Evolutionary conservation across 108 stramenopile genomes (phyloP).

Genomic region (Parmales sp.): DNA sequence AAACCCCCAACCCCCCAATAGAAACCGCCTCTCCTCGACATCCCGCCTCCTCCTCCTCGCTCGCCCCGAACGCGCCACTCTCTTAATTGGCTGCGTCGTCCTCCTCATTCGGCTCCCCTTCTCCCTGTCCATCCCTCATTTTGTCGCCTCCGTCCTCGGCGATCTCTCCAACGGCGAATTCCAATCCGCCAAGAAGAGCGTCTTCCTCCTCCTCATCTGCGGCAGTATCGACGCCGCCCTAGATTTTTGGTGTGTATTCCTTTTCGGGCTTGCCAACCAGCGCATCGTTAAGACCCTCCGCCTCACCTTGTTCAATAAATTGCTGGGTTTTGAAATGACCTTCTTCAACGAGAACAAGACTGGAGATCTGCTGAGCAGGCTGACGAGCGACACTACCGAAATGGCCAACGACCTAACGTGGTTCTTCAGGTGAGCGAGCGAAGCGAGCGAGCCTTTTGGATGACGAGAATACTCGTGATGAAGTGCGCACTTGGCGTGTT

Average conservation of each 20-base stretch:
- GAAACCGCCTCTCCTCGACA: background rate
- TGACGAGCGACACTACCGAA: conserved; percentile 80
- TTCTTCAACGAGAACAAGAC: conserved; percentile 64
- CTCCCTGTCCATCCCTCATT: conserved; percentile 69
- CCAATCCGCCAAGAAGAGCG: conserved; percentile 49
- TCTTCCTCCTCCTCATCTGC: conserved; percentile 60
- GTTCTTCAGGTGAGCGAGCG: conserved; percentile 82
- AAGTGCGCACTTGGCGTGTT: too few relatives aligned
- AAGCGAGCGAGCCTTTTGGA: too few relatives aligned
- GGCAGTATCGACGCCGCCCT: conserved; percentile 63
- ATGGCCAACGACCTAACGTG: conserved; percentile 65
- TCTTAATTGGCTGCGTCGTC: conserved; percentile 66
- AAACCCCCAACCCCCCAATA: background rate
- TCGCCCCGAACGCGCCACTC: conserved; percentile 49
- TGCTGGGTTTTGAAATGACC: conserved; percentile 53
- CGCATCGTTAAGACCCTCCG: conserved; percentile 65
- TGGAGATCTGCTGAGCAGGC: conserved; percentile 64
- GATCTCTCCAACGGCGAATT: conserved; percentile 48
- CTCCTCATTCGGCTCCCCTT: conserved; percentile 75
- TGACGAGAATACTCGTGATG: too few relatives aligned
- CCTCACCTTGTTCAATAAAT: conserved; percentile 51
- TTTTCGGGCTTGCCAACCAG: conserved; percentile 76
- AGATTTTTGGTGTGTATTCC: conserved; percentile 81
- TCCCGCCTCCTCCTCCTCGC: conserved; percentile 69
- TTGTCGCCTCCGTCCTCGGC: conserved; percentile 66